Evolutionary conservation across 441 rosid genomes (phyloP).

Genomic region (Bruguiera hainesii): DNA sequence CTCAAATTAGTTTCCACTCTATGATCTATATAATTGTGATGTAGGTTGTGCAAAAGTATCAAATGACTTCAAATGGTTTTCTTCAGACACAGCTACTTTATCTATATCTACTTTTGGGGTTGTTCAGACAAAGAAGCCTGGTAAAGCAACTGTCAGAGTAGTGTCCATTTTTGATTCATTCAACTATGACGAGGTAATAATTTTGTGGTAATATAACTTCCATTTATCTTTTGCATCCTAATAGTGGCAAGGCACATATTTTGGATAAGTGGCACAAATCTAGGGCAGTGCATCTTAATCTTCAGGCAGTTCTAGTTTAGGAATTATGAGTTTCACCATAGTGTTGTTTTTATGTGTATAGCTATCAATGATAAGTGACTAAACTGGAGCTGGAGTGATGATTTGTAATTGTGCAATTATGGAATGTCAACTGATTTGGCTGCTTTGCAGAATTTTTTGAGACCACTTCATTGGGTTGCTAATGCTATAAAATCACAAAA

Average conservation of each 20-base stretch:
- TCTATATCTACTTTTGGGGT: slow-evolving; percentile 74
- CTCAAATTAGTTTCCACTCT: slow-evolving; percentile 16
- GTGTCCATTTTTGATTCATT: slow-evolving; percentile 69
- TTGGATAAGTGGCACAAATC: not conserved
- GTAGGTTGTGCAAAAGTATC: slow-evolving; percentile 83
- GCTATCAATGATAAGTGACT: not conserved
- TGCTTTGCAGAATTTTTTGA: too few relatives aligned
- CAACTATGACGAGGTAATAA: slow-evolving; percentile 85
- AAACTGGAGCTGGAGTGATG: not conserved
- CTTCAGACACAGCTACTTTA: slow-evolving; percentile 62
- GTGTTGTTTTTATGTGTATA: too few relatives aligned
- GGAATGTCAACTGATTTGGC: not conserved
- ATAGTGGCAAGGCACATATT: not conserved
- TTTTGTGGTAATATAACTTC: slow-evolving; percentile 6
- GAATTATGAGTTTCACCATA: not conserved
- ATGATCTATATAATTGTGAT: slow-evolving; percentile 21
- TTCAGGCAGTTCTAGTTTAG: not conserved
- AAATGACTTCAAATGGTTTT: slow-evolving; percentile 89
- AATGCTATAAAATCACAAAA: too few relatives aligned
- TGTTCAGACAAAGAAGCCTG: slow-evolving; percentile 90
- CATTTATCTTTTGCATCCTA: not conserved
- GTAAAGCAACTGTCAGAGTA: slow-evolving; percentile 77
- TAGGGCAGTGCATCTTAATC: not conserved
- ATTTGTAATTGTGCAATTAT: not conserved
- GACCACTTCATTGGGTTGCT: too few relatives aligned